Evolutionary conservation across 805 yeast genomes (phyloP).

Genomic region (Yarrowia divulgata): DNA sequence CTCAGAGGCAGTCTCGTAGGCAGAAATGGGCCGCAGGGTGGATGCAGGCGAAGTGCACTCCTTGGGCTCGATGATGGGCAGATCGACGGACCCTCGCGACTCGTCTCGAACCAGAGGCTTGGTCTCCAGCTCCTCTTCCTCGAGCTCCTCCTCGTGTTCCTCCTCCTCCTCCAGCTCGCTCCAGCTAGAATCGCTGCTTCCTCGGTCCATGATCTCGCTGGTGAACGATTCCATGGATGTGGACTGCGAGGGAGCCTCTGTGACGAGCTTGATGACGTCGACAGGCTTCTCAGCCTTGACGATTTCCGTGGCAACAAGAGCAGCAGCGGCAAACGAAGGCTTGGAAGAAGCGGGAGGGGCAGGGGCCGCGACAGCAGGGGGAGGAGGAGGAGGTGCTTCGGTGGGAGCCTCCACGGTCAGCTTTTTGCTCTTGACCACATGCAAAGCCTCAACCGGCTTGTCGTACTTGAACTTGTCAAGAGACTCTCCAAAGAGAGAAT

Average conservation of each 20-base stretch:
- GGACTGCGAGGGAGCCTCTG: conserved; percentile 15
- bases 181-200: conserved; percentile 18
- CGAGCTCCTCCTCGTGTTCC: neutral
- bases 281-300: neutral
- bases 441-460: conserved; percentile 14
- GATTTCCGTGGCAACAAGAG: neutral
- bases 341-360: conserved; percentile 1
- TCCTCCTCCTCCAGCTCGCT: conserved; percentile 25
- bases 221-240: conserved; percentile 32
- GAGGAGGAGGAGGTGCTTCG: conserved; percentile 7
- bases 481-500: conserved; percentile 20
- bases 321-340: conserved; percentile 33
- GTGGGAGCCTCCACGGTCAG: neutral
- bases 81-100: neutral
- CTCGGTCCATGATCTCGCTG: conserved; percentile 32
- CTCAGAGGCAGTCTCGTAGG: conserved; percentile 4
- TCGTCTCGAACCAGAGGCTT: conserved; percentile 4
- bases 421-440: conserved; percentile 7
- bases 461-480: conserved; percentile 36
- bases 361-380: neutral
- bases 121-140: conserved; percentile 12
- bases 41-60: conserved; percentile 13
- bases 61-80: conserved; percentile 7
- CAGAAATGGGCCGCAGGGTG: conserved; percentile 21
- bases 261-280: neutral